These are phyloP conservation scores for Fraxinus angustifolia DNA, from an alignment of 305 asterid species.

Conservation along the genomic window DNA sequence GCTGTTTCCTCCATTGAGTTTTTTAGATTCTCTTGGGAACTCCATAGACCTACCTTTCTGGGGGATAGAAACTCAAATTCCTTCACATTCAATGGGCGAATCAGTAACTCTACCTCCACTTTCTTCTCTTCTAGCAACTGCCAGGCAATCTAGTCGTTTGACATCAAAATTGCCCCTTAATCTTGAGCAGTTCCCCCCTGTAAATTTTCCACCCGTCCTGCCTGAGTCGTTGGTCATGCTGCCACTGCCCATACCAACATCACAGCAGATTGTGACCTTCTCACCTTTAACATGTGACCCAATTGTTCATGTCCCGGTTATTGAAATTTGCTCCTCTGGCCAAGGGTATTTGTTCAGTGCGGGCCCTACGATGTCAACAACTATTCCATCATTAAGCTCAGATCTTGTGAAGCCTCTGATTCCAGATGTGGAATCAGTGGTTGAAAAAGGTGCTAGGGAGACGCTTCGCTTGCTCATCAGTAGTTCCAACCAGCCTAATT, in stretches of 20 bases:
- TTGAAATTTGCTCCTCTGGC: conserved; percentile 84
- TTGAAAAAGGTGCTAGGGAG: conserved; percentile 81
- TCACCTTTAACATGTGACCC: conserved; percentile 85
- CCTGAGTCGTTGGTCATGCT: conserved; percentile 53
- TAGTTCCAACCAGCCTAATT: conserved; percentile 57
- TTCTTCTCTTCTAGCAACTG: conserved; percentile 50
- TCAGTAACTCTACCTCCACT: conserved; percentile 54
- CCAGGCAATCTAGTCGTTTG: conserved; percentile 40
- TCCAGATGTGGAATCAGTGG: conserved; percentile 52
- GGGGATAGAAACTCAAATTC: conserved; percentile 33
- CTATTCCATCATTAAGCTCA: conserved; percentile 52
- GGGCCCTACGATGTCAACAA: conserved; percentile 57
- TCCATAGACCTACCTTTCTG: conserved; percentile 30
- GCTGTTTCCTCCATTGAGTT: conserved; percentile 31
- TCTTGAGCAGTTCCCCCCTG: conserved; percentile 42
- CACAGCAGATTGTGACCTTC: conserved; percentile 78
- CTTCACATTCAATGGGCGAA: conserved; percentile 41
- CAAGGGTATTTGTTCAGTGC: conserved; percentile 88
- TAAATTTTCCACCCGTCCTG: conserved; percentile 60
- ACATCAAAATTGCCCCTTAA: conserved; percentile 46
- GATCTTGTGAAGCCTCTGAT: conserved; percentile 59
- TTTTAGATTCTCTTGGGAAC: conserved; percentile 35
- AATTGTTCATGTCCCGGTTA: conserved; percentile 80
- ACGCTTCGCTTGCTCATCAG: conserved; percentile 76
- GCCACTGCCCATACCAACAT: conserved; percentile 28